Evolutionary conservation across 1,284 basidiomycete species (phyloP), one percentile per base, ranked within the genome.

Genomic region (Cutaneotrichosporon sp.): DNA sequence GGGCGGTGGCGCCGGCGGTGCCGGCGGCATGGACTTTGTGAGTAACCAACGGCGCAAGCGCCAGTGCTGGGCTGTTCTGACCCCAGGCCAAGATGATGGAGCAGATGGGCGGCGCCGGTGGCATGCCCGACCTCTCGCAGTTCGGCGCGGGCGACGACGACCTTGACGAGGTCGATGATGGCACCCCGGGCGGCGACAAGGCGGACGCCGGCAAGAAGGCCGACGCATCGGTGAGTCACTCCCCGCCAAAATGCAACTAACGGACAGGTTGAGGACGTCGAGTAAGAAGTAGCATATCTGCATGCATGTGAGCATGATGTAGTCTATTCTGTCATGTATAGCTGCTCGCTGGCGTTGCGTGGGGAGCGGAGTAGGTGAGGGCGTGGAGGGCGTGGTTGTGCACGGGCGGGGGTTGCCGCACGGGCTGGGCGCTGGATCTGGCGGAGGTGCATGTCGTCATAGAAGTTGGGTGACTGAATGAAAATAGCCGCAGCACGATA

Each of bases 171-270:
- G 67, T 66, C 18, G 69, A 60, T n/a, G 75, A 62, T 7, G 83
- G 81, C 56, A 73, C 58, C 13, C 82, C 81, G 52, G 87, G 86
- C 56, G 82, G 79, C 16, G 86, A 85, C 57, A 87, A 87, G 45
- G 65, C 57, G 24, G 67, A 67, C 54, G 68, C 64, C 61, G 56
- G 63, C 70, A 72, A 66, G 71, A 69, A 65, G 38, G 13, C 31
- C 4, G 50, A 51, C n/a, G 31, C 50, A 10, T 9, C 50, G 29
- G 50, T 51, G 29, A 51, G 50, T 33, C 29, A 33, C 29, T 33
- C n/a, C n/a, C n/a, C n/a, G n/a, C n/a, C n/a, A 7, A 24, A 22
- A 9, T 9, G 7, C 7, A 9, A 14, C n/a, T 53, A 22, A 53
- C 51, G 2, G 13, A 18, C 49, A 73, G 70, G 67, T 73, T 51